Evolutionary conservation across 1,284 basidiomycete species (phyloP).

Genomic region (Melanopsichium pennsylvanicum): DNA sequence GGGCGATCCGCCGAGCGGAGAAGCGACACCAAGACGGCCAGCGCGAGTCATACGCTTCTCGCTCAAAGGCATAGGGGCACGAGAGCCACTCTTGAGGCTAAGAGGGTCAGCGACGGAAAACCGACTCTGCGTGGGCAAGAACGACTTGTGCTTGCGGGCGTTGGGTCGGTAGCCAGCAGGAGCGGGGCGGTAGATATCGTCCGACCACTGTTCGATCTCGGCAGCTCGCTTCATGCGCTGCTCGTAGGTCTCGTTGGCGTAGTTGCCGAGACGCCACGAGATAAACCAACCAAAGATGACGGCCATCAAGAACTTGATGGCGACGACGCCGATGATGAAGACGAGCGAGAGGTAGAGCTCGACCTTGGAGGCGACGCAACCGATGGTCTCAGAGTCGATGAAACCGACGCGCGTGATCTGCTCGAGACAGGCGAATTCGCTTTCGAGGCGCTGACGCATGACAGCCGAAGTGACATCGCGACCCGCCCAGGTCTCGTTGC

Average conservation of each 20-base stretch:
- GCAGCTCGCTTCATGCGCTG: conserved; percentile 88
- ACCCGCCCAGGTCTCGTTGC: conserved; percentile 78
- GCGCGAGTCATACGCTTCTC: conserved; percentile 48
- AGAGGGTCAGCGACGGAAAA: conserved; percentile 67
- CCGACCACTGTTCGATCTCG: conserved; percentile 95
- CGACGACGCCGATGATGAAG: conserved; percentile 96
- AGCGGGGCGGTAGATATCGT: conserved; percentile 93
- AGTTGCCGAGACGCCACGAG: conserved; percentile 90
- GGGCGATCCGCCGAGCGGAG: conserved; percentile 69
- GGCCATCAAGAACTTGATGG: conserved; percentile 94
- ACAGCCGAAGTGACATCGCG: conserved; percentile 87
- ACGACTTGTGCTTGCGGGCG: conserved; percentile 74
- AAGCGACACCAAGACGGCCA: conserved; percentile 45
- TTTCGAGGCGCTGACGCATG: conserved; percentile 72
- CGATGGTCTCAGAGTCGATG: conserved; percentile 91
- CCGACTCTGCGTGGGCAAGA: conserved; percentile 71
- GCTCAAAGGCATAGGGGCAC: conserved; percentile 29
- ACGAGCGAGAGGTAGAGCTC: conserved; percentile 94
- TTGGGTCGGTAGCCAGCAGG: conserved; percentile 91
- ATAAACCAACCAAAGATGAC: conserved; percentile 97
- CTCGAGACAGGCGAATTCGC: conserved; percentile 81
- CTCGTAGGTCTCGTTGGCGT: conserved; percentile 90
- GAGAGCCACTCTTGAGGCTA: conserved; percentile 44
- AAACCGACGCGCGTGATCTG: conserved; percentile 88
- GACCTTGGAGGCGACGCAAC: conserved; percentile 92